A percentile compares a stretch with the other conserved stretches of the same genome.
These are phyloP conservation scores for Echites panduratus DNA, from an alignment of 257 asterid species.

Conservation along the genomic window DNA sequence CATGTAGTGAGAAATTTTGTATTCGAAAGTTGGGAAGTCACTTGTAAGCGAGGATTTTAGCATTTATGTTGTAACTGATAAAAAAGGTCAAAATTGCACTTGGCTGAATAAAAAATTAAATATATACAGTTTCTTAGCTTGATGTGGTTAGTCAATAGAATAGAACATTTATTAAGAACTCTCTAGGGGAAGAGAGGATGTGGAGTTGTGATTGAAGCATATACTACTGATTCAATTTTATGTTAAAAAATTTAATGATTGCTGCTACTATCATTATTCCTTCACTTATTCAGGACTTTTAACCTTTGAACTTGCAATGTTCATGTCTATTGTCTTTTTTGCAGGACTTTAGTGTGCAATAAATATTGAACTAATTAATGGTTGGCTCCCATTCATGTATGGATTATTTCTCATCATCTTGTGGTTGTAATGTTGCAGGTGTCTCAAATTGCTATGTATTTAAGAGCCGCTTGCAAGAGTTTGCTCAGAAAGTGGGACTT, in stretches of 20 bases:
- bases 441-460: slow-evolving; percentile 75
- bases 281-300: neutral
- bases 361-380: neutral
- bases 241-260: neutral
- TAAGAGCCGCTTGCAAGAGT: slow-evolving; percentile 93
- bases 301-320: neutral
- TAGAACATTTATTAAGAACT: neutral
- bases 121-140: neutral
- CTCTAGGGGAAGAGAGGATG: neutral
- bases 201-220: neutral
- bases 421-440: slow-evolving; percentile 35
- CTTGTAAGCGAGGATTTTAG: slow-evolving; percentile 56
- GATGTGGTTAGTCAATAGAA: neutral
- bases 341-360: neutral
- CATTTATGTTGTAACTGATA: slow-evolving; percentile 65
- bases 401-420: neutral
- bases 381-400: neutral
- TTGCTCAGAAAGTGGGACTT: slow-evolving; percentile 78
- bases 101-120: slow-evolving; percentile 26
- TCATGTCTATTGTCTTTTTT: neutral
- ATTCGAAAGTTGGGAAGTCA: slow-evolving; percentile 75
- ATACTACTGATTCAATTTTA: neutral
- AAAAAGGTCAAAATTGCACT: slow-evolving; percentile 84
- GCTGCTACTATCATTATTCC: neutral
- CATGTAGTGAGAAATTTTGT: slow-evolving; percentile 91